A percentile compares a stretch with the other conserved stretches of the same genome.
Evolutionary conservation across 1,284 basidiomycete species (phyloP).

Genomic region (Trametes sp.): DNA sequence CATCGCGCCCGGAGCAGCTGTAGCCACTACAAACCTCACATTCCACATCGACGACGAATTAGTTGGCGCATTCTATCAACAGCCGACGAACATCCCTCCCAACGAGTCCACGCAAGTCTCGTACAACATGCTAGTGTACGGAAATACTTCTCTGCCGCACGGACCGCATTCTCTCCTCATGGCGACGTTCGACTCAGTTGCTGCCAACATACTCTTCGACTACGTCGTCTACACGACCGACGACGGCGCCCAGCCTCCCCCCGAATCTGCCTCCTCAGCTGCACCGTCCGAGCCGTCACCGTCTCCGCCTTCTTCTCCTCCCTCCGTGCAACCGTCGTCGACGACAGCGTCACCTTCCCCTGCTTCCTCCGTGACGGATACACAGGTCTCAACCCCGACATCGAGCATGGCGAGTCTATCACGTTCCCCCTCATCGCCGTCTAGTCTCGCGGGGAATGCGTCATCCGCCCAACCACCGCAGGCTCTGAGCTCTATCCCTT

Average conservation of each 20-base stretch:
- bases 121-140: constrained; percentile 13
- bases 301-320: no score
- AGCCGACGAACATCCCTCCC: background rate
- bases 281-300: no score
- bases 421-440: no score
- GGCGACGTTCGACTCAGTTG: background rate
- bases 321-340: no score
- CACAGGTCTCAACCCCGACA: no score
- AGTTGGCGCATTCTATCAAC: background rate
- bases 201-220: constrained; percentile 11
- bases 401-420: no score
- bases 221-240: constrained; percentile 18
- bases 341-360: no score
- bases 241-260: background rate
- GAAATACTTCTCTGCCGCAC: constrained; percentile 4
- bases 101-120: background rate
- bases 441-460: no score
- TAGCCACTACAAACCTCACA: background rate
- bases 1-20: background rate
- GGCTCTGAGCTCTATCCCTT: no score
- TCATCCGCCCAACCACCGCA: no score
- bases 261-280: background rate
- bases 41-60: background rate
- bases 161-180: constrained; percentile 15
- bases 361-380: no score